Conservation (phyloP, 345 rosid genomes). For the Anacardium occidentale region DNA sequence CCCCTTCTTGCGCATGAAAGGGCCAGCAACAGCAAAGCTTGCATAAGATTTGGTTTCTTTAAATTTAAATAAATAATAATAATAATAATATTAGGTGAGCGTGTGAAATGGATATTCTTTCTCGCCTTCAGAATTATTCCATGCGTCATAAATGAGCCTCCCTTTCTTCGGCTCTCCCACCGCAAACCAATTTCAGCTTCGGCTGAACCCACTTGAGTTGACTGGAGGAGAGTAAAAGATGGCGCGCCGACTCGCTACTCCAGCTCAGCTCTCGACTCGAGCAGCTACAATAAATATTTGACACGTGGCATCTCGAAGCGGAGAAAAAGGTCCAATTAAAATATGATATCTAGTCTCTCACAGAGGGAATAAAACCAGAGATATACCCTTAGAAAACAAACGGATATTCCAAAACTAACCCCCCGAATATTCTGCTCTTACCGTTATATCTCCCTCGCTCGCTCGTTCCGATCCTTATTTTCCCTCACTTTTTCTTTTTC, state of each 20-base stretch:
- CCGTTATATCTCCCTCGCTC: constrained; percentile 37
- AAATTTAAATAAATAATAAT: not conserved
- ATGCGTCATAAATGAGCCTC: constrained; percentile 11
- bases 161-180: no score
- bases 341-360: no score
- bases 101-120: constrained; percentile 24
- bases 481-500: not conserved
- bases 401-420: constrained; percentile 61
- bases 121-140: constrained; percentile 33
- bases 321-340: no score
- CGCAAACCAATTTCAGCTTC: no score
- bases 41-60: not conserved
- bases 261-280: no score
- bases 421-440: constrained; percentile 65
- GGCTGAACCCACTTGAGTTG: no score
- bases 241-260: no score
- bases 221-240: no score
- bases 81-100: not conserved
- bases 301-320: no score
- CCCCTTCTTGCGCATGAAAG: no score
- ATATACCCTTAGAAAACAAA: constrained; percentile 32
- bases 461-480: not conserved
- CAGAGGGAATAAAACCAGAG: constrained; percentile 44
- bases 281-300: no score
- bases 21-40: no score